Conservation (phyloP, 2,329 filamentous ascomycete genomes). For the Alternaria atra region DNA sequence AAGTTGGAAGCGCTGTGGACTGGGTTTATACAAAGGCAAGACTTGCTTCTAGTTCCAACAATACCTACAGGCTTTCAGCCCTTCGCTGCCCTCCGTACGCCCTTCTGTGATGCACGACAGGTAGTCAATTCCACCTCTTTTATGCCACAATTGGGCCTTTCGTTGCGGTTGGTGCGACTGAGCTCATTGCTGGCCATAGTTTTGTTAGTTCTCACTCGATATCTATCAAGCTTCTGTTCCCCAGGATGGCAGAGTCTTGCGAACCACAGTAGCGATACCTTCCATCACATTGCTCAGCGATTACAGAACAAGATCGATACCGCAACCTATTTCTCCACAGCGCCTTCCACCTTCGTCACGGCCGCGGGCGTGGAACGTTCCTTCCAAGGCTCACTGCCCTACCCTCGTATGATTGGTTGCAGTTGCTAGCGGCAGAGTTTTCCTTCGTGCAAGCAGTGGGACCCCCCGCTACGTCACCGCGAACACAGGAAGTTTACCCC, state of each 20-base stretch:
- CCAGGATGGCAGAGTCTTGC: background rate
- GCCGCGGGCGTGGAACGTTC: background rate
- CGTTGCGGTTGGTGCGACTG: no score
- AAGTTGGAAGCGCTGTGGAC: background rate
- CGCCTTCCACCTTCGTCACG: background rate
- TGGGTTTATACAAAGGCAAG: background rate
- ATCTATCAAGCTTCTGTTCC: background rate
- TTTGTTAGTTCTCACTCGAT: background rate
- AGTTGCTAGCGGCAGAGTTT: slow-evolving; percentile 28
- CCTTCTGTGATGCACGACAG: background rate
- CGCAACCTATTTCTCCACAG: background rate
- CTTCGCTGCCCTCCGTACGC: background rate
- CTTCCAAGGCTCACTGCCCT: background rate
- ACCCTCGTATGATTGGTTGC: slow-evolving; percentile 20
- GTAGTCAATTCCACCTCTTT: background rate
- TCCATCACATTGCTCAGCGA: background rate
- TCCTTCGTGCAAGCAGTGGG: slow-evolving; percentile 20
- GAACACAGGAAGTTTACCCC: slow-evolving; percentile 18
- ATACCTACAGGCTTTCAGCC: background rate
- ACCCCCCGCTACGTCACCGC: slow-evolving; percentile 28
- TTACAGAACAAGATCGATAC: background rate
- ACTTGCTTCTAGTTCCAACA: background rate
- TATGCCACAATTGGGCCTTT: background rate
- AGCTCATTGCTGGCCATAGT: background rate
- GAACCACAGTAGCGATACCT: background rate